A percentile compares a stretch with the other conserved stretches of the same genome.
phyloP scores from a whole-genome alignment of 2,329 filamentous ascomycete genomes.

The Microsporum audouinii region DNA sequence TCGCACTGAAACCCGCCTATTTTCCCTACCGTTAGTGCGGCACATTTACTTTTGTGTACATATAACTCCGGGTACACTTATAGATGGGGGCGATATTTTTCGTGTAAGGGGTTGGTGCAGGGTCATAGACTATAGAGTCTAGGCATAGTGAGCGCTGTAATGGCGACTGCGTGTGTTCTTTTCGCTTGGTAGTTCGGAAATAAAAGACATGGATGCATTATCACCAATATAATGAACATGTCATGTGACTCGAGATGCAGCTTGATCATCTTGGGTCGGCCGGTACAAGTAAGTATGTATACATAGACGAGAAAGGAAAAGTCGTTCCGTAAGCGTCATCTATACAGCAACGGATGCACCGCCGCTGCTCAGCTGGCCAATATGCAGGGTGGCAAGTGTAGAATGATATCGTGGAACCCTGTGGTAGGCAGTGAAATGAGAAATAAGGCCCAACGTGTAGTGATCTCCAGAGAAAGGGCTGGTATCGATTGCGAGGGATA shows the following conservation, averaged over 20 bases:
- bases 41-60: not conserved
- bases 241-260: not conserved
- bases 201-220: constrained; percentile 1
- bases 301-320: not conserved
- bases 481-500: not conserved
- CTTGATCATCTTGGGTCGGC: not conserved
- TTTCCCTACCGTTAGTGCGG: not conserved
- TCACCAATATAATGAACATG: not conserved
- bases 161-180: not conserved
- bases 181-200: not conserved
- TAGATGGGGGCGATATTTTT: not conserved
- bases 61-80: not conserved
- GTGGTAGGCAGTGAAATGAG: not conserved
- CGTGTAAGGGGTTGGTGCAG: not conserved
- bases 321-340: not conserved
- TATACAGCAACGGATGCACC: not conserved
- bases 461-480: not conserved
- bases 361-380: not conserved
- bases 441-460: not conserved
- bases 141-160: not conserved
- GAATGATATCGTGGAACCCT: not conserved
- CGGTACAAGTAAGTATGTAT: not conserved
- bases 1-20: not conserved
- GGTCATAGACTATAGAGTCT: not conserved
- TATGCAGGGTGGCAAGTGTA: not conserved